phyloP scores from a whole-genome alignment of 1,139 yeast species.

The Barnettozyma hawaiiensis region DNA sequence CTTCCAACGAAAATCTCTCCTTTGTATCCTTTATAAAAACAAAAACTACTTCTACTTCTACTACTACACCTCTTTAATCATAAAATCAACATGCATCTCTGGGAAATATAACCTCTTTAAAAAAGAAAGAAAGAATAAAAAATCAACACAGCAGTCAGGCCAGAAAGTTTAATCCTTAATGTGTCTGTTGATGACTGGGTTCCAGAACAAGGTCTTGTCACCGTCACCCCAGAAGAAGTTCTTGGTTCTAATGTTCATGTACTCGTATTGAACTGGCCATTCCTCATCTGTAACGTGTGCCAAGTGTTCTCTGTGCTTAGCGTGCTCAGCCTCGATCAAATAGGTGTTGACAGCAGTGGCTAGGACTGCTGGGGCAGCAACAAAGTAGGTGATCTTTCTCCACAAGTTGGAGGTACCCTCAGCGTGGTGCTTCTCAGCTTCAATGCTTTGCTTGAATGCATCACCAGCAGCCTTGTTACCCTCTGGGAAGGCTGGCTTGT shows the following conservation, averaged over 20 bases:
- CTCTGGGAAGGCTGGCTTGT: constrained; percentile 33
- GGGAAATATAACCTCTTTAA: constrained; percentile 1
- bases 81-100: constrained; percentile 6
- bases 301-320: constrained; percentile 81
- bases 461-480: constrained; percentile 46
- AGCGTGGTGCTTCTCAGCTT: constrained; percentile 76
- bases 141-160: too few species aligned
- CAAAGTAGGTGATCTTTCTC: constrained; percentile 75
- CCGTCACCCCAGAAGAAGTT: constrained; percentile 99
- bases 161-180: constrained; percentile 31
- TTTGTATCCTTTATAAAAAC: constrained; percentile 4
- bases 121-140: neutral
- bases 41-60: constrained; percentile 3
- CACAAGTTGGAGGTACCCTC: constrained; percentile 68
- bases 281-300: constrained; percentile 77
- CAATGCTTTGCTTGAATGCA: constrained; percentile 41
- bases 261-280: constrained; percentile 88
- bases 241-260: constrained; percentile 81
- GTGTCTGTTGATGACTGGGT: constrained; percentile 85
- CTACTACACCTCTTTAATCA: neutral
- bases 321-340: constrained; percentile 79
- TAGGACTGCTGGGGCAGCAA: constrained; percentile 78
- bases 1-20: constrained; percentile 3
- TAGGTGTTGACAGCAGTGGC: constrained; percentile 76
- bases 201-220: constrained; percentile 96